Evolutionary conservation across 768 basidiomycete genomes (phyloP).

Genomic region (Boletus sp.): DNA sequence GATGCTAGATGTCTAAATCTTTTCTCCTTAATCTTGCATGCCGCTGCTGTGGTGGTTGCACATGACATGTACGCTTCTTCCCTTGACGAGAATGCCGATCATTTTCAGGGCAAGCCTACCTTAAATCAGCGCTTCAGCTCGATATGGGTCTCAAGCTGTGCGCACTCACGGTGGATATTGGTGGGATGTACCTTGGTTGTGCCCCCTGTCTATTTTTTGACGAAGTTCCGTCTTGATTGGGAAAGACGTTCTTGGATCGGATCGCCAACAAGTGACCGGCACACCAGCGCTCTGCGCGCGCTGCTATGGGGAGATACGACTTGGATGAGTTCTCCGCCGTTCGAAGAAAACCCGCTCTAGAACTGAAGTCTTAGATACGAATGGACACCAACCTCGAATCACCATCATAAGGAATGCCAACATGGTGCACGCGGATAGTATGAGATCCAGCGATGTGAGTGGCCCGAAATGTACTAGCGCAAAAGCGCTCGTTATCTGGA

Average conservation of each 20-base stretch:
- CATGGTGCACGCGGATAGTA: background rate
- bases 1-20: background rate
- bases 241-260: background rate
- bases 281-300: background rate
- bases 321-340: background rate
- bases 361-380: background rate
- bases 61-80: background rate
- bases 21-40: background rate
- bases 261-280: background rate
- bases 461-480: background rate
- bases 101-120: background rate
- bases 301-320: background rate
- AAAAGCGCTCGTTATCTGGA: background rate
- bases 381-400: background rate
- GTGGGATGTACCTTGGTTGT: background rate
- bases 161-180: constrained; percentile 5
- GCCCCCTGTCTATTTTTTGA: background rate
- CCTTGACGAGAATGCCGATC: constrained; percentile 8
- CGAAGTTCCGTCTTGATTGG: constrained; percentile 1
- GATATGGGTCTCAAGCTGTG: background rate
- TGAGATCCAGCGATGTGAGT: background rate
- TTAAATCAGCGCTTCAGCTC: background rate
- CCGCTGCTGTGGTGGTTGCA: background rate
- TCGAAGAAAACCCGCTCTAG: background rate
- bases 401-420: background rate